Conservation (phyloP, 176 grass and related monocot genomes). For the Aegilops tauschii region DNA sequence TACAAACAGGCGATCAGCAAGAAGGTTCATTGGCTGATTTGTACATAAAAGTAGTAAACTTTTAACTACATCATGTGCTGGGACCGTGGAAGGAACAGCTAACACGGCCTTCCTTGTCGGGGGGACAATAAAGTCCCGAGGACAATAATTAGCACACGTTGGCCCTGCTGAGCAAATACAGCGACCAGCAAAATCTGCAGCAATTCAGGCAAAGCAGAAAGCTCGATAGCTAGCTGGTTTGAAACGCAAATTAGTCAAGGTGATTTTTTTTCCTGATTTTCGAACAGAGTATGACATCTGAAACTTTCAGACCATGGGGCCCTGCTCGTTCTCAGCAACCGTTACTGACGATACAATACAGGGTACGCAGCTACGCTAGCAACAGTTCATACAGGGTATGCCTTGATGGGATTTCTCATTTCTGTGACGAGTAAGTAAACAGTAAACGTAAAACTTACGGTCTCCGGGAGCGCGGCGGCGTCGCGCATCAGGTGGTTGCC, state of each 20-base stretch:
- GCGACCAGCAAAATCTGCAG: conserved; percentile 3
- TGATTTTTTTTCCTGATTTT: neutral
- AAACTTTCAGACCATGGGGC: neutral
- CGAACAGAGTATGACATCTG: neutral
- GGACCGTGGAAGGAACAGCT: conserved; percentile 13
- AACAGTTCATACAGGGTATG: neutral
- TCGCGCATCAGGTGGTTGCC: conserved; percentile 78
- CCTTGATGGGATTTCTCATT: neutral
- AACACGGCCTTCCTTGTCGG: neutral
- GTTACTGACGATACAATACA: neutral
- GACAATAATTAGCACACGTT: neutral
- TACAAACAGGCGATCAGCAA: neutral
- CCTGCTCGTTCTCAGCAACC: neutral
- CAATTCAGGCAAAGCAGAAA: neutral
- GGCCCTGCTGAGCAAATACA: neutral
- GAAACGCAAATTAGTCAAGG: neutral
- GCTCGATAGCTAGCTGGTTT: neutral
- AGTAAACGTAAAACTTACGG: conserved; percentile 32
- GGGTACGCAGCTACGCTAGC: neutral
- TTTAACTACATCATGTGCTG: neutral
- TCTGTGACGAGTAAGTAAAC: neutral
- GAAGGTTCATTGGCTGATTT: neutral
- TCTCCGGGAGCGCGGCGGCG: conserved; percentile 49
- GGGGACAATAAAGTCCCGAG: neutral
- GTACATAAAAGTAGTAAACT: neutral